Base-by-base conservation (phyloP, 257 asterid species). In the Capsicum chinense region DNA sequence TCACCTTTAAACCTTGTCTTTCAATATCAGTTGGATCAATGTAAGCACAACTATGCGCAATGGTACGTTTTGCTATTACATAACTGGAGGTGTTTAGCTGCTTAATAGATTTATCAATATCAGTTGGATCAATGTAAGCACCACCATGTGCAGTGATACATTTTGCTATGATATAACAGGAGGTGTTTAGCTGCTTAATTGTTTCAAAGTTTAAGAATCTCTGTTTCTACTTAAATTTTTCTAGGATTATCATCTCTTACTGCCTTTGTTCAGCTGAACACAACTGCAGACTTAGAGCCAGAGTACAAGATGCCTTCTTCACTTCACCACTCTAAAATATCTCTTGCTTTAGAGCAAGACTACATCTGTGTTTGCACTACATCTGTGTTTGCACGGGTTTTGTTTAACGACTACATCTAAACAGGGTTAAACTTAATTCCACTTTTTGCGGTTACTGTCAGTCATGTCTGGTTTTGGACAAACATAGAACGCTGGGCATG, bases 1-100 rank as follows among this genome's bases (percentile, higher is more conserved):
- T 52, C 48, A 52, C 7, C 47, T 76, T 13, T 13, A 4, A 26
- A 76, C 21, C 12, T 74, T 21, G 21, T 52, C 63, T 76, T 50
- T 74, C 39, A 3, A 21, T 74, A 50, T 74, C 60, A 76, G 7
- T 16, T 26, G 60, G 81, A 78, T 56, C 64, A 54, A 15, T 78
- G 81, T 26, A 78, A 69, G 81, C 81, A 54, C 81, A 78, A 78
- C 1, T 78, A 78, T 54, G 64, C 54, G 64, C 16, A 78, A 78
- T 26, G 81, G 54, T 54, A 54, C 9, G 26, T 78, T 54, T 78
- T 78, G 82, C 82, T 16, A 78, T 54, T 8, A 17, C 44, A 7
- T 48, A 26, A 15, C 64, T 26, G 26, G 21, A 35, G n/a, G 8
- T 7, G 44, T 52, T 76, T 14, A 52, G 63, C 63, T 76, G 47